Evolutionary conservation across 2,329 filamentous ascomycete genomes (phyloP).

Genomic region (Talaromyces sp.): DNA sequence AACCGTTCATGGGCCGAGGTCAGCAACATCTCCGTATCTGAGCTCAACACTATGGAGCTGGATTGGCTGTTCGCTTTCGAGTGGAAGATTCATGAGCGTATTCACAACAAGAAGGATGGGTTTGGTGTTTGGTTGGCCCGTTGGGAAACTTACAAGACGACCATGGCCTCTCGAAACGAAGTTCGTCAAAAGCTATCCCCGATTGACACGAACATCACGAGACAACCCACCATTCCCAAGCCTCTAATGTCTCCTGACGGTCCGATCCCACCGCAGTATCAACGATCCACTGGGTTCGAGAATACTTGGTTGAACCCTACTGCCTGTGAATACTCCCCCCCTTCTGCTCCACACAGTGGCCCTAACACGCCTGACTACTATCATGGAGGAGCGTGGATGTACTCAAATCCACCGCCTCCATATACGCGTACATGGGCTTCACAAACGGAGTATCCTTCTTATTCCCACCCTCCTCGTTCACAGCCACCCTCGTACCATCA

Average conservation of each 20-base stretch:
- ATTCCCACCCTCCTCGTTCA: slow-evolving; percentile 38
- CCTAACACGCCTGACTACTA: slow-evolving; percentile 49
- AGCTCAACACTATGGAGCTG: slow-evolving; percentile 81
- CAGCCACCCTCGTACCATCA: slow-evolving; percentile 48
- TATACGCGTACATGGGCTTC: slow-evolving; percentile 42
- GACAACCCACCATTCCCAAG: slow-evolving; percentile 51
- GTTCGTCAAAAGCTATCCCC: slow-evolving; percentile 54
- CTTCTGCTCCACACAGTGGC: slow-evolving; percentile 48
- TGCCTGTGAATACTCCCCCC: slow-evolving; percentile 51
- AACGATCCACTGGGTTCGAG: slow-evolving; percentile 46
- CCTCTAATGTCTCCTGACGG: slow-evolving; percentile 48
- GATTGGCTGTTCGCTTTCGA: slow-evolving; percentile 81
- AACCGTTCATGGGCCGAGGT: slow-evolving; percentile 96
- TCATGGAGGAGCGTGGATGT: slow-evolving; percentile 42
- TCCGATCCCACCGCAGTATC: slow-evolving; percentile 50
- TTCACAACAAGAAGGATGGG: slow-evolving; percentile 68
- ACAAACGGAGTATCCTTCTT: slow-evolving; percentile 33
- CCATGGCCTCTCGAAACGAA: slow-evolving; percentile 47
- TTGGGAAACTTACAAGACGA: slow-evolving; percentile 63
- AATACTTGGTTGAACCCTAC: slow-evolving; percentile 51
- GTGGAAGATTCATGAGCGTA: slow-evolving; percentile 84
- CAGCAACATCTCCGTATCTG: slow-evolving; percentile 78
- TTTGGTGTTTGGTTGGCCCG: slow-evolving; percentile 63
- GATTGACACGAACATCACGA: slow-evolving; percentile 63
- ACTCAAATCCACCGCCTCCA: slow-evolving; percentile 40